Conservation (phyloP, 805 yeast species). For the Danielia reshetovae region DNA sequence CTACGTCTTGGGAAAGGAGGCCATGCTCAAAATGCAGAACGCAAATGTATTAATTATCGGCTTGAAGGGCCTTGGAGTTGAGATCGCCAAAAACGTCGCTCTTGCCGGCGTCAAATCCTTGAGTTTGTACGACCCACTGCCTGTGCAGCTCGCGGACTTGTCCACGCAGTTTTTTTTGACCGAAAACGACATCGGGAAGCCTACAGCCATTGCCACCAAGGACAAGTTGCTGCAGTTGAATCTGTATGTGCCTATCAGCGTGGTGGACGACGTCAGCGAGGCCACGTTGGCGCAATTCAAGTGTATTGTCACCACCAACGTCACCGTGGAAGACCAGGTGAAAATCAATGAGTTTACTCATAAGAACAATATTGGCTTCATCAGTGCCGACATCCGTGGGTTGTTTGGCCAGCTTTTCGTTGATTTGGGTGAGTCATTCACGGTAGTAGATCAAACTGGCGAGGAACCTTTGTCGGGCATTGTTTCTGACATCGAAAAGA, state of each 20-base stretch:
- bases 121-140: constrained; percentile 76
- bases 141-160: constrained; percentile 64
- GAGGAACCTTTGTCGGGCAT: constrained; percentile 89
- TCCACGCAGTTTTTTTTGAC: constrained; percentile 85
- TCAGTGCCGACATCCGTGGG: constrained; percentile 80
- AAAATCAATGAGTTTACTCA: constrained; percentile 75
- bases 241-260: constrained; percentile 81
- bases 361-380: constrained; percentile 66
- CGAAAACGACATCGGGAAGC: constrained; percentile 68
- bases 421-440: constrained; percentile 81
- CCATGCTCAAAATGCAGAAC: constrained; percentile 94
- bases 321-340: constrained; percentile 68
- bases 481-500: constrained; percentile 79
- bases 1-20: constrained; percentile 95
- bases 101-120: constrained; percentile 95
- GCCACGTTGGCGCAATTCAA: constrained; percentile 57
- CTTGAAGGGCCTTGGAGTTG: constrained; percentile 87
- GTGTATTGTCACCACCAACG: constrained; percentile 81
- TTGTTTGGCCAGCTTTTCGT: constrained; percentile 85
- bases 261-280: constrained; percentile 53
- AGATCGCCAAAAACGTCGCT: constrained; percentile 94
- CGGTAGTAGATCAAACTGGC: constrained; percentile 81
- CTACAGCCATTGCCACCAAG: constrained; percentile 71
- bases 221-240: constrained; percentile 76
- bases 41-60: constrained; percentile 93